phyloP scores from a whole-genome alignment of 441 rosid species.

The Kokia cookei region DNA sequence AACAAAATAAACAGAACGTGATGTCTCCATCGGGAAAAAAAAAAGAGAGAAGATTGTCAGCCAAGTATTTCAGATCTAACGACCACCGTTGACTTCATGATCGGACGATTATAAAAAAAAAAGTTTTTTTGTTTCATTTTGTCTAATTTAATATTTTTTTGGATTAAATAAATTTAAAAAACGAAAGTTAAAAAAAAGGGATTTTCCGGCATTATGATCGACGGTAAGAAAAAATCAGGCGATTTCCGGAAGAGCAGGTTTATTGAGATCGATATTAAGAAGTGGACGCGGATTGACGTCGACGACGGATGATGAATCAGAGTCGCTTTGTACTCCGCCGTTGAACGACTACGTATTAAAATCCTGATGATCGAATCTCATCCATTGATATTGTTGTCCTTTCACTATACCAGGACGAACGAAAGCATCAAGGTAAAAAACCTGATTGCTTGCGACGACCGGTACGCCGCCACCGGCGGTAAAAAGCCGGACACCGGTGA shows the following conservation, averaged over 20 bases:
- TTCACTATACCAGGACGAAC: slow-evolving; percentile 17
- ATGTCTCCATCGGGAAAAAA: slow-evolving; percentile 28
- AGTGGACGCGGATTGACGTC: slow-evolving; percentile 18
- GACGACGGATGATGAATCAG: slow-evolving; percentile 55
- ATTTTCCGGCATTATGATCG: slow-evolving; percentile 5
- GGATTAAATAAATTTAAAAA: neutral
- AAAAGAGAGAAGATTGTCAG: slow-evolving; percentile 8
- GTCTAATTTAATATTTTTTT: too few relatives aligned
- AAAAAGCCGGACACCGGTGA: slow-evolving; percentile 6
- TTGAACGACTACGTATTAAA: neutral
- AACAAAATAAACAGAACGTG: slow-evolving; percentile 7
- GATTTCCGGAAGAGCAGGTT: slow-evolving; percentile 35
- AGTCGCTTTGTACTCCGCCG: slow-evolving; percentile 36
- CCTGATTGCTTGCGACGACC: slow-evolving; percentile 1
- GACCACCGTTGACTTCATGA: neutral
- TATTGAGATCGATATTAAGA: slow-evolving; percentile 56
- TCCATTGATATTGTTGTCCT: slow-evolving; percentile 24
- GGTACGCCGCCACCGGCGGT: neutral
- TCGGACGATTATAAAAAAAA: neutral
- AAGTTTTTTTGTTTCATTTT: neutral
- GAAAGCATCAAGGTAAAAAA: slow-evolving; percentile 25
- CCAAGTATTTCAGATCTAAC: slow-evolving; percentile 16
- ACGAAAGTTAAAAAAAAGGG: neutral
- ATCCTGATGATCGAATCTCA: slow-evolving; percentile 17
- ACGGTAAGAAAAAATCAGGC: slow-evolving; percentile 19